Evolutionary conservation across 106 monocot species (phyloP).

Genomic region (Ottelia alismoides): DNA sequence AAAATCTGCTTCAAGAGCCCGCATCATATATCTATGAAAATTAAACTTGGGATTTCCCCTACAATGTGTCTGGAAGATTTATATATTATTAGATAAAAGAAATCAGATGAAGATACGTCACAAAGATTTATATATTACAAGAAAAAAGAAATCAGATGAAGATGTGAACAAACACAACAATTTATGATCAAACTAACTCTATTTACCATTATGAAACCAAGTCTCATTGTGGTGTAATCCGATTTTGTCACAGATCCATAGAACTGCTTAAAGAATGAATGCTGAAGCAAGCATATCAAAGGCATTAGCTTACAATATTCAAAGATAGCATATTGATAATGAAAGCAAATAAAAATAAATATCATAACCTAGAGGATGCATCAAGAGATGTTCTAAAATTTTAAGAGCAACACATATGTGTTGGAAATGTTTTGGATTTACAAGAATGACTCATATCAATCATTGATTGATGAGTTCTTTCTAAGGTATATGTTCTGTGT

Average conservation of each 20-base stretch:
- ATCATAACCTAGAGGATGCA: background rate
- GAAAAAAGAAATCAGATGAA: background rate
- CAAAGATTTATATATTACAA: background rate
- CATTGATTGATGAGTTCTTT: no score
- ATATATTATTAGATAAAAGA: background rate
- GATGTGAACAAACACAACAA: no score
- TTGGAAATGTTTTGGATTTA: no score
- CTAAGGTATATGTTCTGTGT: no score
- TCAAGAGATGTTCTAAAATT: no score
- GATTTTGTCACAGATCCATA: constrained; percentile 58
- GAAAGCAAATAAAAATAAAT: background rate
- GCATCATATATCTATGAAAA: constrained; percentile 58
- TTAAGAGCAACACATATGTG: no score
- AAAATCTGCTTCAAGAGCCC: constrained; percentile 56
- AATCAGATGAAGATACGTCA: background rate
- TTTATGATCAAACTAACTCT: background rate
- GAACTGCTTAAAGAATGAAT: constrained; percentile 60
- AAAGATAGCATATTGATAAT: background rate
- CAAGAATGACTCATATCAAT: no score
- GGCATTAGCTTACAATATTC: no score
- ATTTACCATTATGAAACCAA: constrained; percentile 63
- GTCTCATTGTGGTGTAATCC: constrained; percentile 52
- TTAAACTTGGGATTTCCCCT: constrained; percentile 40
- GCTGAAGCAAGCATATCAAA: constrained; percentile 26
- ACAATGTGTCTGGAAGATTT: constrained; percentile 33